phyloP scores from a whole-genome alignment of 208 protist species.

The Herpetomonas tarakana region DNA sequence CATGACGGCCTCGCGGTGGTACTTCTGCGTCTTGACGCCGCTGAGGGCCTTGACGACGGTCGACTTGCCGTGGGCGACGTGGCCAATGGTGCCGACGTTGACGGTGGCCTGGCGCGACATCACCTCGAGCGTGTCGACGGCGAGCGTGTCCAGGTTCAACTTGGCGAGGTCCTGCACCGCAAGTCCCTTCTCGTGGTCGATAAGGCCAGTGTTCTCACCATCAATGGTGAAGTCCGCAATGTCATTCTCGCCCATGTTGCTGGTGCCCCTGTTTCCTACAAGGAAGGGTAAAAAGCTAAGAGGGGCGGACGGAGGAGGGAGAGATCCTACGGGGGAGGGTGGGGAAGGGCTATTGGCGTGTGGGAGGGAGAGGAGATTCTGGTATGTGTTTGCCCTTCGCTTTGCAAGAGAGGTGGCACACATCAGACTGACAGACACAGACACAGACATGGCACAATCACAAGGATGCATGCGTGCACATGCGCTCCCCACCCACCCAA shows the following conservation, averaged over 20 bases:
- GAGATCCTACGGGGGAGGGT: background rate
- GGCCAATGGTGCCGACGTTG: slow-evolving; percentile 99
- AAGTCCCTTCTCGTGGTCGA: slow-evolving; percentile 55
- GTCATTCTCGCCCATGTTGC: slow-evolving; percentile 59
- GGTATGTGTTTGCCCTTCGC: slow-evolving; percentile 1
- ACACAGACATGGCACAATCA: too few relatives aligned
- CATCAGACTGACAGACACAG: too few relatives aligned
- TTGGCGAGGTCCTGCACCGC: slow-evolving; percentile 68
- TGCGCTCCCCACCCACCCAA: too few relatives aligned
- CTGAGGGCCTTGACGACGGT: slow-evolving; percentile 99
- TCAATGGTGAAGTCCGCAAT: slow-evolving; percentile 67
- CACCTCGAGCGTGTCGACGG: slow-evolving; percentile 95
- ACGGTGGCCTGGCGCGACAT: slow-evolving; percentile 99
- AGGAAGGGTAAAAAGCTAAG: slow-evolving; percentile 4
- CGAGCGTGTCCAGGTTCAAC: slow-evolving; percentile 81
- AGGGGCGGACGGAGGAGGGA: background rate
- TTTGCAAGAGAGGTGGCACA: background rate
- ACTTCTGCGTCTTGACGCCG: slow-evolving; percentile 98
- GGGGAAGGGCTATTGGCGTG: background rate
- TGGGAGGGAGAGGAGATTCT: background rate
- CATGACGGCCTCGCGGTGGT: slow-evolving; percentile 98
- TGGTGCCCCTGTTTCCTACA: slow-evolving; percentile 7
- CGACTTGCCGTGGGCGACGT: slow-evolving; percentile 99
- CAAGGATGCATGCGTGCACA: too few relatives aligned
- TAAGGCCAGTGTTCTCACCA: slow-evolving; percentile 30